These are phyloP conservation scores for Rhizopogon vinicolor DNA, from an alignment of 768 basidiomycete species.

Conservation along the genomic window DNA sequence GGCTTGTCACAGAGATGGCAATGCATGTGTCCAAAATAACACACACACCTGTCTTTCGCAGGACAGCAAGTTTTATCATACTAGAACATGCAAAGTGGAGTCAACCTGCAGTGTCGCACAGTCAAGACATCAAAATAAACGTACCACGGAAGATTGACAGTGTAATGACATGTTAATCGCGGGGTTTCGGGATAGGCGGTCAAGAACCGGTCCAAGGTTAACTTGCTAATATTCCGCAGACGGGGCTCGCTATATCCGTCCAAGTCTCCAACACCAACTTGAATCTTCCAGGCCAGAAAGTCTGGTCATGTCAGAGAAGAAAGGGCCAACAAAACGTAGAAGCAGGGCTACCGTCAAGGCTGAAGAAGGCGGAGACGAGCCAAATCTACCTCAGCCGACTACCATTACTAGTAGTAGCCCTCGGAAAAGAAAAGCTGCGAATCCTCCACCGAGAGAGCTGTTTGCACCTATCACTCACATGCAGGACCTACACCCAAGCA, in stretches of 20 bases:
- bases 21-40: neutral
- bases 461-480: constrained; percentile 11
- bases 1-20: neutral
- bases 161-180: no score
- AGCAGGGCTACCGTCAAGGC: constrained; percentile 4
- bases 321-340: constrained; percentile 16
- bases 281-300: constrained; percentile 4
- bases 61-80: neutral
- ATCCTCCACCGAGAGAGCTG: constrained; percentile 5
- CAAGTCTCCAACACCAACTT: constrained; percentile 9
- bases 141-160: neutral
- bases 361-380: constrained; percentile 12
- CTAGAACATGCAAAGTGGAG: neutral
- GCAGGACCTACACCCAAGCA: constrained; percentile 11
- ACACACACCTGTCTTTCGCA: neutral
- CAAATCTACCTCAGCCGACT: constrained; percentile 1
- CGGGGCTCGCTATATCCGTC: constrained; percentile 21
- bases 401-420: constrained; percentile 2
- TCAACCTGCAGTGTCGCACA: neutral
- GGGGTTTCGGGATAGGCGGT: neutral
- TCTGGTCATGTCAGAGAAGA: constrained; percentile 23
- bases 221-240: neutral
- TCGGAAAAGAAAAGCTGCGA: constrained; percentile 24
- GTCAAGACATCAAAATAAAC: neutral
- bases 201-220: neutral